phyloP scores from a whole-genome alignment of 306 rosid species.

The Psophocarpus tetragonolobus region DNA sequence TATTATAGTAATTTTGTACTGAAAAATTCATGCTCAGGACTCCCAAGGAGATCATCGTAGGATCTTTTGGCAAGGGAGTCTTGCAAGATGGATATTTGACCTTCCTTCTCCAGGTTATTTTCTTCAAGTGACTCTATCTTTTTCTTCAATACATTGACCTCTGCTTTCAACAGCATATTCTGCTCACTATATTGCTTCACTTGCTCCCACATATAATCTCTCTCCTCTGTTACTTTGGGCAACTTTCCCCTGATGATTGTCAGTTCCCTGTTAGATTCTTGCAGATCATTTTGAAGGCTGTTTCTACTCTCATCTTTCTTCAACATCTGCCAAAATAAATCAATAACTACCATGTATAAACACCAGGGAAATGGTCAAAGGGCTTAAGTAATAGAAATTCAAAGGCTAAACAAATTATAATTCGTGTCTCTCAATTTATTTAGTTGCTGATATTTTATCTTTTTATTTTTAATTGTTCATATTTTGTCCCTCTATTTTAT shows the following conservation, averaged over 20 bases:
- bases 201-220: constrained; percentile 75
- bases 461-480: too few species aligned
- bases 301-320: constrained; percentile 72
- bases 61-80: constrained; percentile 66
- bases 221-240: constrained; percentile 76
- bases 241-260: constrained; percentile 54
- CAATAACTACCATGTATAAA: too few species aligned
- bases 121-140: constrained; percentile 76
- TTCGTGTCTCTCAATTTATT: too few species aligned
- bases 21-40: constrained; percentile 62
- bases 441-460: too few species aligned
- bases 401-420: too few species aligned
- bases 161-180: constrained; percentile 71
- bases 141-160: constrained; percentile 53
- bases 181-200: constrained; percentile 80
- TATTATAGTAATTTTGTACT: constrained; percentile 38
- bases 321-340: constrained; percentile 50
- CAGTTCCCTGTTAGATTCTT: constrained; percentile 65
- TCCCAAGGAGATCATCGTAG: constrained; percentile 71
- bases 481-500: too few species aligned
- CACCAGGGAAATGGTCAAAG: not conserved
- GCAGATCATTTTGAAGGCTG: constrained; percentile 57
- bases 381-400: constrained; percentile 15
- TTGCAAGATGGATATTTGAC: constrained; percentile 85
- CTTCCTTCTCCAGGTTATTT: constrained; percentile 79